Base-by-base conservation (phyloP, 1,284 basidiomycete genomes). In the Fomitopsis palustris region DNA sequence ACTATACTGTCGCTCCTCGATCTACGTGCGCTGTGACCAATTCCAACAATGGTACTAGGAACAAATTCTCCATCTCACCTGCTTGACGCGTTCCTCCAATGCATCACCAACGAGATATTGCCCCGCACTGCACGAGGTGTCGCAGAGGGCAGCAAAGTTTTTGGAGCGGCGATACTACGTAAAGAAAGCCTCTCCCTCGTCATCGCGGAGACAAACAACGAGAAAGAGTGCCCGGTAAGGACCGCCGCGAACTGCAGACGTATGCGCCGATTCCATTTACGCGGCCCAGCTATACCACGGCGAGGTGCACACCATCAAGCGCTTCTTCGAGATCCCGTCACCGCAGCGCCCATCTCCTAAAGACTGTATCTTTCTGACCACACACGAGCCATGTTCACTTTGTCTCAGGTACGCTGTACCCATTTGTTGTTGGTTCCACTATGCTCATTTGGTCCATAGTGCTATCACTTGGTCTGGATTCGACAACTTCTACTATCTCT, bases 401-500 rank as follows among this genome's bases (percentile, higher is more conserved):
- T 52, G 49, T n/a, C 49, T 52, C 49, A 52, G 49, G 49, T 52
- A 14, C 45, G 23, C 6, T 2, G 27, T 33, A 21, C 21, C 42
- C 19, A 25, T 25, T 25, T 31, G 19, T 33, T 17, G 3, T 51
- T 19, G 19, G 49, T 33, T 9, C 2, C 17, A 21, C 49, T n/a
- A 29, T 35, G 17, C 47, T 51, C 16, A 51, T 17, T 4, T 12
- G 1, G 5, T 5, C 27, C 10, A 43, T 16, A 52, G 49, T 23
- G 49, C 49, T 4, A 52, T 52, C 49, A 37, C 49, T 9, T 52
- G 49, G 49, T 52, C 49, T 23, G 49, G 49, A 8, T 52, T 52
- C 25, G 49, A 52, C 49, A 52, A 52, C 49, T 52, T 52, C 49
- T 35, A 52, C 49, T 52, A 52, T 31, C 31, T 52, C 31, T 52